A percentile compares a stretch with the other conserved stretches of the same genome.
phyloP scores from a whole-genome alignment of 257 asterid species.

The Solanum sejunctum region DNA sequence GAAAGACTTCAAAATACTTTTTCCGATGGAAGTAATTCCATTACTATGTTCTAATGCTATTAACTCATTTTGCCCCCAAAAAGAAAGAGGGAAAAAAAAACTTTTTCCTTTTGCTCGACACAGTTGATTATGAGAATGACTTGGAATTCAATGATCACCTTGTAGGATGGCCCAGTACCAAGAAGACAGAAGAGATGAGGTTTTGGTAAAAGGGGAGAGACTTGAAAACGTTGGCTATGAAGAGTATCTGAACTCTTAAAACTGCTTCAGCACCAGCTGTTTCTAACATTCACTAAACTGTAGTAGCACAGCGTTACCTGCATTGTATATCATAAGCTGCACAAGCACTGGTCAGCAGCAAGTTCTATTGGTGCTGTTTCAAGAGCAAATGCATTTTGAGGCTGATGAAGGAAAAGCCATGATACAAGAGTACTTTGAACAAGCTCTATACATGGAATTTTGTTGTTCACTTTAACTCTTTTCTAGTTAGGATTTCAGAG shows the following conservation, averaged over 20 bases:
- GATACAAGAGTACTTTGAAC: background rate
- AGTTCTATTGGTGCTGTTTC: background rate
- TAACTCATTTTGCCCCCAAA: background rate
- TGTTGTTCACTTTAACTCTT: background rate
- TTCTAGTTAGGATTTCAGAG: background rate
- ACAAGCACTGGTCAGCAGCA: background rate
- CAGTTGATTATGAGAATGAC: background rate
- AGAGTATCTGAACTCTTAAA: slow-evolving; percentile 46
- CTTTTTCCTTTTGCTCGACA: background rate
- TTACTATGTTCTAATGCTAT: background rate
- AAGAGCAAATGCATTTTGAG: background rate
- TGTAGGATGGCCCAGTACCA: slow-evolving; percentile 77
- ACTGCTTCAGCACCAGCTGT: background rate
- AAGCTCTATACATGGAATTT: background rate
- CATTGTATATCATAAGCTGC: background rate
- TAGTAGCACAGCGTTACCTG: background rate
- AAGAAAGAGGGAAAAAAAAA: background rate
- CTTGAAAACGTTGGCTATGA: slow-evolving; percentile 75
- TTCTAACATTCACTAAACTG: background rate
- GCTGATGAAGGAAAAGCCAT: background rate
- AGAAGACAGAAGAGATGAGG: slow-evolving; percentile 81
- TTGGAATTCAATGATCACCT: background rate
- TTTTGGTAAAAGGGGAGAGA: slow-evolving; percentile 59
- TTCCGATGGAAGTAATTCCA: background rate
- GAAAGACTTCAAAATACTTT: background rate